phyloP scores from a whole-genome alignment of 257 asterid genomes.

The Osmanthus fragrans region DNA sequence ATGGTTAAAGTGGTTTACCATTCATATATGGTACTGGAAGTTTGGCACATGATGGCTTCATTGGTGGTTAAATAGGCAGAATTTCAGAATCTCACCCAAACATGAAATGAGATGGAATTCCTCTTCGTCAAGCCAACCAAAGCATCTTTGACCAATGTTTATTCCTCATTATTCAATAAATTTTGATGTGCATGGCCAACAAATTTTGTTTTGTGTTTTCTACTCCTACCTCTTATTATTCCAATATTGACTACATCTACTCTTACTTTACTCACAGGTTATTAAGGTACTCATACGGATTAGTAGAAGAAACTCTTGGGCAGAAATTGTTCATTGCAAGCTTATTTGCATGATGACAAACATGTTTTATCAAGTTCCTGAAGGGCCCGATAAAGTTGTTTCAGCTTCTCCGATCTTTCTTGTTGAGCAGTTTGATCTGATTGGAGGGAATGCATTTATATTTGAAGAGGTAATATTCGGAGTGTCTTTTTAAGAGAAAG shows the following conservation, averaged over 20 bases:
- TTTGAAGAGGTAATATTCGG: slow-evolving; percentile 74
- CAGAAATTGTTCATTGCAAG: slow-evolving; percentile 92
- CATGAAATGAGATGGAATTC: not conserved
- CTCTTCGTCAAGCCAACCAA: not conserved
- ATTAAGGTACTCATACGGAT: slow-evolving; percentile 75
- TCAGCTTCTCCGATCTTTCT: slow-evolving; percentile 72
- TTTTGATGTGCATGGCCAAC: not conserved
- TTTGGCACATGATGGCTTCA: not conserved
- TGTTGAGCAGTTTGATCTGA: slow-evolving; percentile 83
- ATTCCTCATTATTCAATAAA: not conserved
- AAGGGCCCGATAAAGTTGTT: slow-evolving; percentile 59
- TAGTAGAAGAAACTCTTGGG: slow-evolving; percentile 92
- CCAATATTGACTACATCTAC: not conserved
- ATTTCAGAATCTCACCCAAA: not conserved
- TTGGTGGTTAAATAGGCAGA: not conserved
- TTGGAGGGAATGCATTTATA: slow-evolving; percentile 92
- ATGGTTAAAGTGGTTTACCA: not conserved
- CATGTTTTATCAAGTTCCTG: slow-evolving; percentile 85
- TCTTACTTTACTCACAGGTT: slow-evolving; percentile 54
- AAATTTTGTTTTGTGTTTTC: not conserved
- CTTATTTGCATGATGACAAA: slow-evolving; percentile 91
- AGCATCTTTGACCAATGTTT: not conserved
- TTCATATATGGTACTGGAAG: not conserved
- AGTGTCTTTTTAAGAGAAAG: slow-evolving; percentile 18
- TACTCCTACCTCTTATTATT: not conserved